Percentiles rank a stretch among this genome's conserved stretches.
Conservation (phyloP, 768 basidiomycete species). For the Tricholoma bakamatsutake region DNA sequence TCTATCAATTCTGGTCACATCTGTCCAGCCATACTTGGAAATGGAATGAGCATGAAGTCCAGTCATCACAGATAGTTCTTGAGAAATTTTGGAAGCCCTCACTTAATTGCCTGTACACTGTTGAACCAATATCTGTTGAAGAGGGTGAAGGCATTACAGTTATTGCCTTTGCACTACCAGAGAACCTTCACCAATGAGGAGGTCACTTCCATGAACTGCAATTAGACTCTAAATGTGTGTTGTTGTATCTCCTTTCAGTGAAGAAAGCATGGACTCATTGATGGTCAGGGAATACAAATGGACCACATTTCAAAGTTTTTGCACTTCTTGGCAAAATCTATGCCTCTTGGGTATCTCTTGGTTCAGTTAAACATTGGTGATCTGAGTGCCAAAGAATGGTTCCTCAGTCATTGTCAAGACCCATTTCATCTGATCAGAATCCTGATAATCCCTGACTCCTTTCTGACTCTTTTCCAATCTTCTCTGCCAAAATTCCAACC, state of each 20-base stretch:
- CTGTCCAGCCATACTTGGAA: background rate
- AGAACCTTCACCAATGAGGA: constrained; percentile 16
- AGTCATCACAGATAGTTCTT: background rate
- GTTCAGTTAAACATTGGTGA: background rate
- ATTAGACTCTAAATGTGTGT: constrained; percentile 12
- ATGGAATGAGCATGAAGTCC: background rate
- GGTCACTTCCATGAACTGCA: constrained; percentile 20
- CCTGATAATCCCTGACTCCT: too few species aligned
- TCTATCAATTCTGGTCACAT: background rate
- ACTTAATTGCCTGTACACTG: background rate
- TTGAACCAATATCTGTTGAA: background rate
- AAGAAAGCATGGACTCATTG: too few species aligned
- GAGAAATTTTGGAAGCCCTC: background rate
- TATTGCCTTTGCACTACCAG: constrained; percentile 22
- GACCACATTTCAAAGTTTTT: background rate
- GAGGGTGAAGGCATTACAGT: constrained; percentile 12
- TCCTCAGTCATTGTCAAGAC: too few species aligned
- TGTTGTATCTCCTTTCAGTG: too few species aligned
- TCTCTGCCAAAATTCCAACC: too few species aligned
- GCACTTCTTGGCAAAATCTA: background rate
- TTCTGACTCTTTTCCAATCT: too few species aligned
- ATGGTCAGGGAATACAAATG: background rate
- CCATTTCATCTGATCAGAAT: too few species aligned
- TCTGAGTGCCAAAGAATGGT: background rate
- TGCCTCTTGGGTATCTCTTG: background rate